Conservation (phyloP, 306 rosid genomes). For the Dalbergia cultrata region DNA sequence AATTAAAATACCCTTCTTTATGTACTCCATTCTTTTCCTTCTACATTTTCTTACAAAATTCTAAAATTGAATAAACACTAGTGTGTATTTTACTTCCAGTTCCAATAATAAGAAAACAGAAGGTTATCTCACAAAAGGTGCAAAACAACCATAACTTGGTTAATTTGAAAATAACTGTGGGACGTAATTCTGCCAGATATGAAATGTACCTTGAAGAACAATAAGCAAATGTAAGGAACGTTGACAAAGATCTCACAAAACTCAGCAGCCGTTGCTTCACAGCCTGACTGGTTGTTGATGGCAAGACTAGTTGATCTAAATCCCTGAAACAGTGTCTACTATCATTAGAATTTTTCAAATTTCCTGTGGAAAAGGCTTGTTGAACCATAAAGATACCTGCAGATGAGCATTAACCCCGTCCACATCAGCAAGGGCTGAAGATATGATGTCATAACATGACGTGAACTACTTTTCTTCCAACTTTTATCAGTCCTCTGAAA, state of each 20-base stretch:
- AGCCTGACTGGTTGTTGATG: conserved; percentile 75
- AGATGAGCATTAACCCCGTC: conserved; percentile 78
- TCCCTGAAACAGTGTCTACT: conserved; percentile 66
- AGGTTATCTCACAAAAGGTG: conserved; percentile 20
- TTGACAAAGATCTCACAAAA: conserved; percentile 84
- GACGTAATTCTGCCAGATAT: conserved; percentile 33
- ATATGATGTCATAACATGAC: conserved; percentile 68
- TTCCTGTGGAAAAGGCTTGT: conserved; percentile 31
- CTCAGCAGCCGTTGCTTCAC: conserved; percentile 78
- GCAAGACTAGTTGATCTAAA: conserved; percentile 77
- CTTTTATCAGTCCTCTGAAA: conserved; percentile 76
- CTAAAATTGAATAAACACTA: background rate
- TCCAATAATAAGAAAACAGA: conserved; percentile 23
- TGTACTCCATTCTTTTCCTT: background rate
- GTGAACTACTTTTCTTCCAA: conserved; percentile 80
- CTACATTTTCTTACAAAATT: background rate
- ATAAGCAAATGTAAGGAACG: conserved; percentile 88
- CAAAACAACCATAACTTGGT: conserved; percentile 20
- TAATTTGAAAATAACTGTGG: background rate
- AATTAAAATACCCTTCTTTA: conserved; percentile 1
- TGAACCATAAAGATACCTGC: conserved; percentile 70
- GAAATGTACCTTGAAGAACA: conserved; percentile 84
- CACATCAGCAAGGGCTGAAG: conserved; percentile 87
- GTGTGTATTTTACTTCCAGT: conserved; percentile 2
- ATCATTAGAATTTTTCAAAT: conserved; percentile 41